phyloP scores from a whole-genome alignment of 176 grass and related monocot genomes.

The Paspalum vaginatum region DNA sequence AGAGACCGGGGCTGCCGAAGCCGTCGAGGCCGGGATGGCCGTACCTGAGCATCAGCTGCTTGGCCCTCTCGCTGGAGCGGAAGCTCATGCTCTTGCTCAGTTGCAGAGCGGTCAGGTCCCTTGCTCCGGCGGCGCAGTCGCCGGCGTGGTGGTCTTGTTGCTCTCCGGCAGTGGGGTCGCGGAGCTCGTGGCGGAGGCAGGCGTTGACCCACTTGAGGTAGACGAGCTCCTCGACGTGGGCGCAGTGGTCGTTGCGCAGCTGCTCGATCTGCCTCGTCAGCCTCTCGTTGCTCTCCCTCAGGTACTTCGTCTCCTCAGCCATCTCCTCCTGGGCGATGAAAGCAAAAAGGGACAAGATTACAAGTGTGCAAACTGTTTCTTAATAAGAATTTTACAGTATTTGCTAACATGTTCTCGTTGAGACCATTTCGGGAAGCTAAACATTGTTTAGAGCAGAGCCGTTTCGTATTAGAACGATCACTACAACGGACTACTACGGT shows the following conservation, averaged over 20 bases:
- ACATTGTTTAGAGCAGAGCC: not conserved
- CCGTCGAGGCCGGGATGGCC: slow-evolving; percentile 42
- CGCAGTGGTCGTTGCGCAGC: slow-evolving; percentile 61
- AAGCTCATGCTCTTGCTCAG: slow-evolving; percentile 78
- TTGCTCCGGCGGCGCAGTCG: not conserved
- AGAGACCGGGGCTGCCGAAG: slow-evolving; percentile 46
- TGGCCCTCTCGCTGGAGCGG: slow-evolving; percentile 70
- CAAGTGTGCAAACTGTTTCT: too few relatives aligned
- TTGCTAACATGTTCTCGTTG: not conserved
- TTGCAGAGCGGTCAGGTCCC: slow-evolving; percentile 37
- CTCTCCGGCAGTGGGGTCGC: slow-evolving; percentile 27
- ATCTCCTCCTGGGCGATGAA: slow-evolving; percentile 43
- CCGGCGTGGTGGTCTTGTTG: not conserved
- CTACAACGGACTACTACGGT: not conserved
- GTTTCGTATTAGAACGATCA: not conserved
- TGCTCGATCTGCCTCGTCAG: slow-evolving; percentile 71
- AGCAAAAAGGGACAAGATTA: not conserved
- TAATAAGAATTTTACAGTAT: too few relatives aligned
- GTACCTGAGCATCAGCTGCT: slow-evolving; percentile 78
- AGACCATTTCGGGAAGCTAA: not conserved
- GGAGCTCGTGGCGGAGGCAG: slow-evolving; percentile 79
- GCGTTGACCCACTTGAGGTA: slow-evolving; percentile 96
- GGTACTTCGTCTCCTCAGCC: slow-evolving; percentile 39
- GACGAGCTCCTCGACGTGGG: slow-evolving; percentile 75
- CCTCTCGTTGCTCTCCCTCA: slow-evolving; percentile 60